A percentile compares a stretch with the other conserved stretches of the same genome.
Evolutionary conservation across 495 filamentous ascomycete species (phyloP).

Genomic region (Aspergillus panamensis): DNA sequence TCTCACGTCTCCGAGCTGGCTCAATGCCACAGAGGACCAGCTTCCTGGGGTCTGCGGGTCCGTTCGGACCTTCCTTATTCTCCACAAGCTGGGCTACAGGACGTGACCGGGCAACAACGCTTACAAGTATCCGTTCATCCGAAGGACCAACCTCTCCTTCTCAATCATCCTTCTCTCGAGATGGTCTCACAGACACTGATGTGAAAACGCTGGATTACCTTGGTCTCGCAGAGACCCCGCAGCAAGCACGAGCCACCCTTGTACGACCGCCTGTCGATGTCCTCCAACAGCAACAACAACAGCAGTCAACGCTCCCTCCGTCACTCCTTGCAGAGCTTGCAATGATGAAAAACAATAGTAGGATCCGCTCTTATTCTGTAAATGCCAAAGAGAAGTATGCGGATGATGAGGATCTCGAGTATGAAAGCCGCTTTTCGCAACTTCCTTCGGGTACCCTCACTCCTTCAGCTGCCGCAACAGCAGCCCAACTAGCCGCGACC

Average conservation of each 20-base stretch:
- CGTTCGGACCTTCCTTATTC: constrained; percentile 87
- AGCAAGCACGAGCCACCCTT: constrained; percentile 69
- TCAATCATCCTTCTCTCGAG: constrained; percentile 83
- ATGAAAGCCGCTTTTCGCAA: constrained; percentile 53
- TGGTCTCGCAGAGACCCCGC: constrained; percentile 90
- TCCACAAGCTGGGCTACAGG: constrained; percentile 76
- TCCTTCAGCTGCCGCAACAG: constrained; percentile 63
- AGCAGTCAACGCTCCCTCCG: constrained; percentile 55
- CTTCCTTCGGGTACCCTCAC: constrained; percentile 67
- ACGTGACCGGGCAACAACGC: constrained; percentile 75
- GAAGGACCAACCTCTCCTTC: constrained; percentile 85
- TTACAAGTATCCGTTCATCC: constrained; percentile 84
- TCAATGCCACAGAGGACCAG: constrained; percentile 89
- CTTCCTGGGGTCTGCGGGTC: constrained; percentile 57
- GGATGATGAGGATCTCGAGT: constrained; percentile 85
- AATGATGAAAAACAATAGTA: constrained; percentile 73
- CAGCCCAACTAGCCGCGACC: constrained; percentile 71
- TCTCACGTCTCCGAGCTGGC: constrained; percentile 87
- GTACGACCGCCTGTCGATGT: constrained; percentile 51
- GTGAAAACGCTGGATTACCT: constrained; percentile 95
- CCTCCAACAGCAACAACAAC: constrained; percentile 53
- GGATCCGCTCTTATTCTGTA: constrained; percentile 95
- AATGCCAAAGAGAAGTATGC: constrained; percentile 98
- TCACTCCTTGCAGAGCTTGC: constrained; percentile 78
- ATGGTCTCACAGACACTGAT: constrained; percentile 82